Percentiles rank a stretch among this genome's conserved stretches.
phyloP scores from a whole-genome alignment of 2,329 filamentous ascomycete species.

The Penicillium sp. region DNA sequence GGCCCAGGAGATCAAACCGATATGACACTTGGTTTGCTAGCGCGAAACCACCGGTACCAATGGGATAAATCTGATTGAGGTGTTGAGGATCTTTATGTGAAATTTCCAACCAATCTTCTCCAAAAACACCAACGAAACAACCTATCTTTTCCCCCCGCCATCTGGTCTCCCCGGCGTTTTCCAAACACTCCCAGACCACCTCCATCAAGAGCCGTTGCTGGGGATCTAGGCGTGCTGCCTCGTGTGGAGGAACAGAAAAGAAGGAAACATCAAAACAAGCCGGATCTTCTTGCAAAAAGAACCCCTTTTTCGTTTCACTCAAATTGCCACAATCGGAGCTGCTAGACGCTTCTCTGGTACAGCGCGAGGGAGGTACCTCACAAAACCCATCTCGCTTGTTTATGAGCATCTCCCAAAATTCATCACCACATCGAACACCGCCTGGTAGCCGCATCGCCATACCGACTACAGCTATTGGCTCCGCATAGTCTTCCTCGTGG shows the following conservation, averaged over 20 bases:
- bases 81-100: constrained; percentile 20
- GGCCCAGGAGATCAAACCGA: constrained; percentile 24
- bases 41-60: constrained; percentile 19
- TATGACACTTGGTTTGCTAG: constrained; percentile 28
- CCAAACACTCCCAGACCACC: constrained; percentile 35
- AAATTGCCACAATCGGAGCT: constrained; percentile 16
- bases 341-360: constrained; percentile 30
- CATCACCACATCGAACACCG: constrained; percentile 11
- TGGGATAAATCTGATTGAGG: constrained; percentile 15
- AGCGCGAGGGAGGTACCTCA: constrained; percentile 21
- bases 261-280: constrained; percentile 27
- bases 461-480: constrained; percentile 24
- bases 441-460: constrained; percentile 28
- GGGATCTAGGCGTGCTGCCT: constrained; percentile 31
- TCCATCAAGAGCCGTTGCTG: constrained; percentile 37
- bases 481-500: neutral
- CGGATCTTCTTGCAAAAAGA: constrained; percentile 35
- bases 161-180: constrained; percentile 30
- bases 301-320: constrained; percentile 18
- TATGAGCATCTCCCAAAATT: constrained; percentile 26
- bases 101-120: constrained; percentile 29
- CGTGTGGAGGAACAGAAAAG: constrained; percentile 27
- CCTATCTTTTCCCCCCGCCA: constrained; percentile 34
- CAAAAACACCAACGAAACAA: constrained; percentile 26
- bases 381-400: constrained; percentile 20